Evolutionary conservation across 1,284 basidiomycete genomes (phyloP).

Genomic region (Cutaneotrichosporon cyanovorans): DNA sequence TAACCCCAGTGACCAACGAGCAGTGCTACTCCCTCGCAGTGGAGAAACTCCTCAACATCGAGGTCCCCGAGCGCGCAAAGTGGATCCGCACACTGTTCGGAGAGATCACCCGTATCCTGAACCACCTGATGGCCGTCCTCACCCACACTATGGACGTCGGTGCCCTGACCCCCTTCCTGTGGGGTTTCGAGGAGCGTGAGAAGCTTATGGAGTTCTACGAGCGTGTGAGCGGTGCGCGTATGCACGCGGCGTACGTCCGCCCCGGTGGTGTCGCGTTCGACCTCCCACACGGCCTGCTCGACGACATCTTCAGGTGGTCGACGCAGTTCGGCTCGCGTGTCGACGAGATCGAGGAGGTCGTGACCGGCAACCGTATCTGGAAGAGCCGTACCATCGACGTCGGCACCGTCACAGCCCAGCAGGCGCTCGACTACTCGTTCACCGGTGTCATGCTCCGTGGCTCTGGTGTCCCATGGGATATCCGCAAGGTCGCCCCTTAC

Average conservation of each 20-base stretch:
- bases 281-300: slow-evolving; percentile 87
- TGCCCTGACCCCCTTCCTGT: slow-evolving; percentile 95
- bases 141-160: slow-evolving; percentile 71
- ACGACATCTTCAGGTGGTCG: slow-evolving; percentile 97
- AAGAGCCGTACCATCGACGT: slow-evolving; percentile 88
- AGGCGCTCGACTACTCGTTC: slow-evolving; percentile 91
- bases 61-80: slow-evolving; percentile 96
- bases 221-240: slow-evolving; percentile 92
- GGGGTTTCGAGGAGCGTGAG: slow-evolving; percentile 99
- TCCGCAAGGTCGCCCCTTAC: slow-evolving; percentile 86
- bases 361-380: slow-evolving; percentile 98
- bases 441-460: slow-evolving; percentile 96
- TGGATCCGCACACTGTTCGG: slow-evolving; percentile 98
- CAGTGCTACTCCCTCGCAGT: slow-evolving; percentile 94
- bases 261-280: slow-evolving; percentile 98
- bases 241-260: slow-evolving; percentile 96
- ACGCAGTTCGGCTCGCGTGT: slow-evolving; percentile 79
- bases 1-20: slow-evolving; percentile 75
- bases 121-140: slow-evolving; percentile 96
- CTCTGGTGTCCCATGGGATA: slow-evolving; percentile 90
- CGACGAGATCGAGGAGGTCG: slow-evolving; percentile 97
- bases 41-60: slow-evolving; percentile 96
- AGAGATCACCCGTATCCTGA: slow-evolving; percentile 92
- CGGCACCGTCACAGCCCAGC: slow-evolving; percentile 81
- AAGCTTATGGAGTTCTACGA: slow-evolving; percentile 99